These are phyloP conservation scores for Arthrocladium fulminans DNA, from an alignment of 2,329 filamentous ascomycete genomes.

Conservation along the genomic window DNA sequence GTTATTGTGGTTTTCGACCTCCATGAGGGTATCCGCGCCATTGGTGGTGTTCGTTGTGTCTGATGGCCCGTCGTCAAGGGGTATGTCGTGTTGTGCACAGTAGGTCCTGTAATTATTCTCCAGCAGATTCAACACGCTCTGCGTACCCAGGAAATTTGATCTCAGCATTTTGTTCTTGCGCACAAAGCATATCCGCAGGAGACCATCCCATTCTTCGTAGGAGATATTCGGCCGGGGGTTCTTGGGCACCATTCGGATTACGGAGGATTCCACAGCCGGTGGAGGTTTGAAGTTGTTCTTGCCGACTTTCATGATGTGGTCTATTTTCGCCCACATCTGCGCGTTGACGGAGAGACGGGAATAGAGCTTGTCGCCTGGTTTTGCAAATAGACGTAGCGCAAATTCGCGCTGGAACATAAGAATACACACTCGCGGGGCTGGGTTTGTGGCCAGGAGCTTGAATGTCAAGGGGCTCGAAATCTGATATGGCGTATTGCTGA, in stretches of 20 bases:
- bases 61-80: constrained; percentile 58
- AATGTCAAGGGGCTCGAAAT: constrained; percentile 91
- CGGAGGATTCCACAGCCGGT: constrained; percentile 82
- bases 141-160: constrained; percentile 70
- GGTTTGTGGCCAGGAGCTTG: constrained; percentile 72
- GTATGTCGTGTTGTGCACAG: constrained; percentile 77
- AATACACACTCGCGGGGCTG: constrained; percentile 72
- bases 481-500: constrained; percentile 66
- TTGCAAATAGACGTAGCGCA: constrained; percentile 78
- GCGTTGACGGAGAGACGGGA: constrained; percentile 85
- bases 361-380: constrained; percentile 81
- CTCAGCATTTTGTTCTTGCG: constrained; percentile 86
- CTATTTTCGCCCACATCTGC: constrained; percentile 76
- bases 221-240: constrained; percentile 74
- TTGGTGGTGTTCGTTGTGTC: constrained; percentile 14
- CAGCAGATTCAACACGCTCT: constrained; percentile 70
- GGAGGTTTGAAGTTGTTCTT: constrained; percentile 95
- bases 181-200: constrained; percentile 72
- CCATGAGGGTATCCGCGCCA: constrained; percentile 26
- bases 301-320: constrained; percentile 79
- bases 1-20: constrained; percentile 28
- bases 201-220: constrained; percentile 91
- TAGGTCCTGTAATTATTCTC: constrained; percentile 84
- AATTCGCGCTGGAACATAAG: constrained; percentile 98
- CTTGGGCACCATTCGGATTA: constrained; percentile 85